Evolutionary conservation across 75 land plant genomes (phyloP), one percentile per base, ranked within the genome.

Genomic region (Sequoiadendron giganteum): DNA sequence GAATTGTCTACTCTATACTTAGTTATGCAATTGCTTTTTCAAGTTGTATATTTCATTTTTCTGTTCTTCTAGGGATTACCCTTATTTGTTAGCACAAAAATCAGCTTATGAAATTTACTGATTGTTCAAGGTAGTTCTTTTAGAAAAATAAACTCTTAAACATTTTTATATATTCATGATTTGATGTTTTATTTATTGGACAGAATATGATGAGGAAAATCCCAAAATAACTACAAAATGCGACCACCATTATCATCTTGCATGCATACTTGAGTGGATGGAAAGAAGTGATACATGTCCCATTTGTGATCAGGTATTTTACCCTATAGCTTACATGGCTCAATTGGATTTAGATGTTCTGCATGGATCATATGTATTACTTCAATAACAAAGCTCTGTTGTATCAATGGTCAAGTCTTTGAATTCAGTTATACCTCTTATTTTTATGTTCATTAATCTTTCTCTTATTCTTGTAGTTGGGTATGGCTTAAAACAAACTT

Each of bases 231-330:
- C 88, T n/a, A 91, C 94, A 39, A 83, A 91, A 48, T 95, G 96
- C 86, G 90, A 88, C 3, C 96, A 95, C 55, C 91, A 94, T 87
- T 94, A 92, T 76, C 95, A 94, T 85, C 90, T 93, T 73, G 86
- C 90, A 73, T 94, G 95, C 87, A 92, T 95, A 58, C 94, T 95
- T 83, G 95, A 94, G 65, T 95, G 96, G 96, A 92, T 95, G 94
- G 94, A 93, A 68, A 91, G 94, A 87, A 93, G 94, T 88, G 88
- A 90, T 77, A 88, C 85, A 76, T 93, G 94, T 34, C 90, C 94
- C 5, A 42, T 93, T 2, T 93, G 94, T 84, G 87, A 93, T 52
- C 86, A 93, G 94, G 94, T 92, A 75, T 75, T 65, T 30, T 75
- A 75, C 38, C 77, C 14, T 82, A 40, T 28, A 65, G 70, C 70